These are phyloP conservation scores for Xylaria arbuscula DNA, from an alignment of 2,329 filamentous ascomycete species.

Conservation along the genomic window DNA sequence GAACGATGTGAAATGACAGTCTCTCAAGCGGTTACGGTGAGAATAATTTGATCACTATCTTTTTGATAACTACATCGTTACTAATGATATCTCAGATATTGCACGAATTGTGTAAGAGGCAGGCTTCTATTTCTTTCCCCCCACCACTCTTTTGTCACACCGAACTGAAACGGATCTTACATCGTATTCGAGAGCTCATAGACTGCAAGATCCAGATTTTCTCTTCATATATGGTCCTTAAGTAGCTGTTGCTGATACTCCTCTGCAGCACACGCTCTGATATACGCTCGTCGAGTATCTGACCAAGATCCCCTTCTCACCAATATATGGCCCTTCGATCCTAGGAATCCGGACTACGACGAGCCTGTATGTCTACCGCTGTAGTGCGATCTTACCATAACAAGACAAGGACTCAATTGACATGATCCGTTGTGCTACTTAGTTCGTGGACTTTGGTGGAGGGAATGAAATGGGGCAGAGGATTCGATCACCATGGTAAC, in stretches of 20 bases:
- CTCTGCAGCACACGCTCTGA: neutral
- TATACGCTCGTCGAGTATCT: neutral
- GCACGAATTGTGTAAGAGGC: conserved; percentile 33
- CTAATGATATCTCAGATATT: conserved; percentile 24
- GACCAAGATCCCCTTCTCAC: neutral
- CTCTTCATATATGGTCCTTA: neutral
- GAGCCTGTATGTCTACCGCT: conserved; percentile 26
- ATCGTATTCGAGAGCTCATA: neutral
- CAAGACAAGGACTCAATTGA: conserved; percentile 5
- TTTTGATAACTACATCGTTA: neutral
- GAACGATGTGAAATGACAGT: conserved; percentile 17
- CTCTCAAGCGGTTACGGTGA: neutral
- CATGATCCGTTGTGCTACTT: neutral
- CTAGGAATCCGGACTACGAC: neutral
- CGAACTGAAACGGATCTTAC: neutral
- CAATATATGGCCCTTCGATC: neutral
- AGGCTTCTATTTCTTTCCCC: no score
- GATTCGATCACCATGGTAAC: conserved; percentile 7
- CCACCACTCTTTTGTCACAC: neutral
- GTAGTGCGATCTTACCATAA: neutral
- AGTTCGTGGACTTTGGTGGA: conserved; percentile 29
- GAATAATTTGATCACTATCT: neutral
- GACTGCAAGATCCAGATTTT: neutral
- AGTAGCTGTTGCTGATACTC: neutral
- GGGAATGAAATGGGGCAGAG: conserved; percentile 18